Percentiles rank a stretch among this genome's conserved stretches.
phyloP scores from a whole-genome alignment of 768 basidiomycete genomes.

The Lentinula sp. region DNA sequence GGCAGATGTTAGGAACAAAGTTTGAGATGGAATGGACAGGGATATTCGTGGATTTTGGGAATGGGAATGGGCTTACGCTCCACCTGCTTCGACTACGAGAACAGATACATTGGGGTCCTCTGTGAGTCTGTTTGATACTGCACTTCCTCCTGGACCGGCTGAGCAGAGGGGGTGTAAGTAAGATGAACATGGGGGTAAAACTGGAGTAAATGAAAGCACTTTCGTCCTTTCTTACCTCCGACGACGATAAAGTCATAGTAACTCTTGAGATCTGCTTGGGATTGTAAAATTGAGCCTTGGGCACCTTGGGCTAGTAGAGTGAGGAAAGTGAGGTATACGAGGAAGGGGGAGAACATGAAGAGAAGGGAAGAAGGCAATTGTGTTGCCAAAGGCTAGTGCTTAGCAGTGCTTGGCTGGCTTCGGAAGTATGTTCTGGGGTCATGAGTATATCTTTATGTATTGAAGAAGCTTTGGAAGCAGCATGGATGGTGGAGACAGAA shows the following conservation, averaged over 20 bases:
- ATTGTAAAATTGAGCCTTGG: background rate
- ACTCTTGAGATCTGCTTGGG: background rate
- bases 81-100: constrained; percentile 16
- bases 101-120: constrained; percentile 12
- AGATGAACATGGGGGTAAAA: background rate
- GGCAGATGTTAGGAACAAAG: background rate
- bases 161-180: background rate
- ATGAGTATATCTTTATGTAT: no score
- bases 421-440: no score
- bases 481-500: no score
- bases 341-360: background rate
- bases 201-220: background rate
- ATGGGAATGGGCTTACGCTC: constrained; percentile 3
- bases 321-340: background rate
- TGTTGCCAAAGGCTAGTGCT: background rate
- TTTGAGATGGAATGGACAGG: background rate
- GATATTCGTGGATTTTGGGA: background rate
- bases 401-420: no score
- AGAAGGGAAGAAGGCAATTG: background rate
- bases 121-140: constrained; percentile 15
- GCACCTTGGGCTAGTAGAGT: background rate
- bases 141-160: constrained; percentile 16
- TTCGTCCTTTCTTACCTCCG: constrained; percentile 1
- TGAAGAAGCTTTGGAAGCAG: no score
- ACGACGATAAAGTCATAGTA: constrained; percentile 11